Conservation (phyloP, 805 yeast species). For the Torulaspora maleeae region DNA sequence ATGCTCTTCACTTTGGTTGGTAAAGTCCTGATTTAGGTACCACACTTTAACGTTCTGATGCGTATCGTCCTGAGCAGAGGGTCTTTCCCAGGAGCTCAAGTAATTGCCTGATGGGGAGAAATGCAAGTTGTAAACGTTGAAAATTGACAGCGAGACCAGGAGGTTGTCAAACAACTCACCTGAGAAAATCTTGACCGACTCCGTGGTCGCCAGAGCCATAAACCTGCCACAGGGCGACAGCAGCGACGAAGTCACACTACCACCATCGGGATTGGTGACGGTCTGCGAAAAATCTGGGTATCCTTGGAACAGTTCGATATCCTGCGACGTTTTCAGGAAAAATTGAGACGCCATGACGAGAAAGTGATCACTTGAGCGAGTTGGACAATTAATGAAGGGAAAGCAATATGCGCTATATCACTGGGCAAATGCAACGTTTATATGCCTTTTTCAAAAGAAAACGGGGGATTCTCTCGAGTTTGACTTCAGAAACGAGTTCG, state of each 20-base stretch:
- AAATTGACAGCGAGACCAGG: slow-evolving; percentile 34
- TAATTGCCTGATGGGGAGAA: slow-evolving; percentile 87
- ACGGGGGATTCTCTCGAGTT: background rate
- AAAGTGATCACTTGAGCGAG: background rate
- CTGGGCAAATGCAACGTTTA: background rate
- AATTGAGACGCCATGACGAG: slow-evolving; percentile 35
- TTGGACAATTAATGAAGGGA: background rate
- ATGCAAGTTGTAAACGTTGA: slow-evolving; percentile 73
- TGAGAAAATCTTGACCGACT: slow-evolving; percentile 26
- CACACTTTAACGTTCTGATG: slow-evolving; percentile 76
- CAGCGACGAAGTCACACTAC: slow-evolving; percentile 26
- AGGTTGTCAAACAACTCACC: slow-evolving; percentile 28
- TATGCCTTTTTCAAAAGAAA: background rate
- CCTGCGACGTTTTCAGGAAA: slow-evolving; percentile 34
- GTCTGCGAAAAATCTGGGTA: slow-evolving; percentile 31
- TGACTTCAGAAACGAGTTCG: too few species aligned
- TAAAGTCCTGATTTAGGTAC: slow-evolving; percentile 49
- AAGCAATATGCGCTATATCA: background rate
- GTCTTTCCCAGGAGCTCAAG: slow-evolving; percentile 86
- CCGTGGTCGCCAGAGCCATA: slow-evolving; percentile 31
- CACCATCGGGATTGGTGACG: slow-evolving; percentile 20
- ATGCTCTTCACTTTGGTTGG: slow-evolving; percentile 16
- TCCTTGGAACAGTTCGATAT: slow-evolving; percentile 35
- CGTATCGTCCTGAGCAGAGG: slow-evolving; percentile 66
- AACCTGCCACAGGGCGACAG: slow-evolving; percentile 37